These are phyloP conservation scores for Aspergillus costaricaensis DNA, from an alignment of 2,329 filamentous ascomycete species.

Conservation along the genomic window DNA sequence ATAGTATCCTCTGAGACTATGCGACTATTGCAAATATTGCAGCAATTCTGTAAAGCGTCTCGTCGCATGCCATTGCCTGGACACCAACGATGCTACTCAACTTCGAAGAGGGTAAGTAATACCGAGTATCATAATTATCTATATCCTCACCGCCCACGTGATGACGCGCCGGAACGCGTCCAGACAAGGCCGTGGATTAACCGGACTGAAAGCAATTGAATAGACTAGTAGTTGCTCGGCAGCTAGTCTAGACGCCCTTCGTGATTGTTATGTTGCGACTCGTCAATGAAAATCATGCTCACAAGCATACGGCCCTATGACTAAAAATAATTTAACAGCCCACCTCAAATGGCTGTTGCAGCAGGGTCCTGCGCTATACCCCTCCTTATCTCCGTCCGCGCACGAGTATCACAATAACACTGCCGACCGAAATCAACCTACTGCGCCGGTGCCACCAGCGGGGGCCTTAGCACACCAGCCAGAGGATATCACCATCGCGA, in stretches of 20 bases:
- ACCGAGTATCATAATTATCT: background rate
- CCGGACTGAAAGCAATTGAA: background rate
- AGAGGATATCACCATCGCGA: conserved; percentile 12
- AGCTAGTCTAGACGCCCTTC: conserved; percentile 1
- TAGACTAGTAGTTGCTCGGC: conserved; percentile 9
- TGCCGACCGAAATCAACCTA: conserved; percentile 7
- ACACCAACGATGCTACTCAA: background rate
- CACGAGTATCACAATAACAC: conserved; percentile 24
- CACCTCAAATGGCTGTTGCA: conserved; percentile 52
- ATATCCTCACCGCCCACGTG: conserved; percentile 23
- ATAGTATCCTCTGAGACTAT: too few relatives aligned
- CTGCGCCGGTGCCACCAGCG: conserved; percentile 7
- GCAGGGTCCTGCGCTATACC: conserved; percentile 39
- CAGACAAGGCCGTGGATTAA: conserved; percentile 2
- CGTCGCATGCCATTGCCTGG: background rate
- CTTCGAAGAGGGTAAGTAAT: background rate
- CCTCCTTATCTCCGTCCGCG: conserved; percentile 33
- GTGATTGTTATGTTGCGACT: conserved; percentile 10
- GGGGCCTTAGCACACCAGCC: conserved; percentile 10
- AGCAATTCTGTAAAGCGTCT: too few relatives aligned
- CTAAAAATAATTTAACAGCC: conserved; percentile 49
- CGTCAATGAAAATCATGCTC: conserved; percentile 28
- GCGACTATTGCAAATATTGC: background rate
- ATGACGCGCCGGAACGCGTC: conserved; percentile 29
- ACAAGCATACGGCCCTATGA: conserved; percentile 45